These are phyloP conservation scores for Clonostachys sp. DNA, from an alignment of 2,329 filamentous ascomycete species.

Conservation along the genomic window DNA sequence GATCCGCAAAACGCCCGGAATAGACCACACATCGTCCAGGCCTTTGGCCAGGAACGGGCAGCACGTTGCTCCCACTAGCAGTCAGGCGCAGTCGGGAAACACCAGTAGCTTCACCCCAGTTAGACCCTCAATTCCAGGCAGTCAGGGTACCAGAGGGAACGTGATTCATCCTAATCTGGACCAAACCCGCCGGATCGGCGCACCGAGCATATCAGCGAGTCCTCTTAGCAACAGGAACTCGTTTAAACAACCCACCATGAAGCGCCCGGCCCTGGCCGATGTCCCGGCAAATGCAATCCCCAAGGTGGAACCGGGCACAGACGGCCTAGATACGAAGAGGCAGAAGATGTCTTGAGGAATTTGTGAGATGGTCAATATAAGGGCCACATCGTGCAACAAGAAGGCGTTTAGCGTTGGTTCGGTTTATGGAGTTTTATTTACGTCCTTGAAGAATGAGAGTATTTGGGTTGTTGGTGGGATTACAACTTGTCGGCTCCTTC, in stretches of 20 bases:
- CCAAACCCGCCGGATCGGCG: conserved; percentile 52
- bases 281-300: conserved; percentile 37
- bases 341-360: conserved; percentile 35
- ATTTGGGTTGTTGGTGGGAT: too few relatives aligned
- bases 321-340: conserved; percentile 42
- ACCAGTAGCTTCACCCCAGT: conserved; percentile 19
- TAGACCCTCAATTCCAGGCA: conserved; percentile 14
- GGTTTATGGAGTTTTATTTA: too few relatives aligned
- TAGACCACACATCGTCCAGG: conserved; percentile 75
- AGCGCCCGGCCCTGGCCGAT: conserved; percentile 48
- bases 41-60: conserved; percentile 59
- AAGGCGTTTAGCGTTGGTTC: too few relatives aligned
- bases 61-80: conserved; percentile 41
- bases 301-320: conserved; percentile 11
- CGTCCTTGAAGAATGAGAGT: too few relatives aligned
- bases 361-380: too few relatives aligned
- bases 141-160: conserved; percentile 26
- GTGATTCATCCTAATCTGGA: conserved; percentile 50
- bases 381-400: too few relatives aligned
- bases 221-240: conserved; percentile 53
- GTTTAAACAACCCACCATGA: conserved; percentile 57
- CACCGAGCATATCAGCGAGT: conserved; percentile 47
- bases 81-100: conserved; percentile 6
- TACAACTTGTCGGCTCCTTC: too few relatives aligned
- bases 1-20: conserved; percentile 81